phyloP scores from a whole-genome alignment of 2,329 filamentous ascomycete genomes.

The Penicillium sp. region DNA sequence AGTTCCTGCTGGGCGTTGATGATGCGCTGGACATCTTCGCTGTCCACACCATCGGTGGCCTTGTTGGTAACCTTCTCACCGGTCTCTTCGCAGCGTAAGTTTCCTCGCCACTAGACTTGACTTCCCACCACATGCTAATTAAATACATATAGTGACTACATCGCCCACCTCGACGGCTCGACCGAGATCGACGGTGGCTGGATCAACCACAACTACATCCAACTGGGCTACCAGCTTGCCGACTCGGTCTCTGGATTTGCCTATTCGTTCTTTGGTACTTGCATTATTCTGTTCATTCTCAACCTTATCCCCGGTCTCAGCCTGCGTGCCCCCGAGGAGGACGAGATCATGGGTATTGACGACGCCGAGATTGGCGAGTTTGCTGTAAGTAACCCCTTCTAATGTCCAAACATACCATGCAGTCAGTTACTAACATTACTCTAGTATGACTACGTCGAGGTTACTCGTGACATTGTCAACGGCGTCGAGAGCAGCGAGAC shows the following conservation, averaged over 20 bases:
- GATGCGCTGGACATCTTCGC: slow-evolving; percentile 88
- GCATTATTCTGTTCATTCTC: slow-evolving; percentile 74
- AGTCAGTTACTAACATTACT: slow-evolving; percentile 6
- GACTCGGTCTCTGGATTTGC: slow-evolving; percentile 72
- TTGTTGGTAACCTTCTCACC: slow-evolving; percentile 76
- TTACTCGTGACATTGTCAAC: slow-evolving; percentile 66
- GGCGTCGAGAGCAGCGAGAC: slow-evolving; percentile 32
- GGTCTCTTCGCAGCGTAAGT: slow-evolving; percentile 74
- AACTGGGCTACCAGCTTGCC: slow-evolving; percentile 78
- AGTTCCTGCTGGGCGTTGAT: slow-evolving; percentile 76
- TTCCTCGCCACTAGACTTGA: neutral
- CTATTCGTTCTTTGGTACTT: slow-evolving; percentile 77
- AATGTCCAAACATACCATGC: neutral
- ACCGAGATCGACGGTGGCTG: slow-evolving; percentile 70
- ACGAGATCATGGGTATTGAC: slow-evolving; percentile 80
- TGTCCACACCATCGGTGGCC: slow-evolving; percentile 72
- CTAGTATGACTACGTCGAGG: slow-evolving; percentile 83
- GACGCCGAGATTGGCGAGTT: slow-evolving; percentile 91
- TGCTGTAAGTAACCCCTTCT: slow-evolving; percentile 53
- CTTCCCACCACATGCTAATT: neutral
- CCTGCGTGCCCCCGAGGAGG: slow-evolving; percentile 71
- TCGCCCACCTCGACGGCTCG: slow-evolving; percentile 73
- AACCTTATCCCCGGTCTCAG: slow-evolving; percentile 73
- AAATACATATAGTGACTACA: slow-evolving; percentile 59
- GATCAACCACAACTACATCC: slow-evolving; percentile 79